Conservation (phyloP, 768 basidiomycete genomes). For the Naganishia onofrii region DNA sequence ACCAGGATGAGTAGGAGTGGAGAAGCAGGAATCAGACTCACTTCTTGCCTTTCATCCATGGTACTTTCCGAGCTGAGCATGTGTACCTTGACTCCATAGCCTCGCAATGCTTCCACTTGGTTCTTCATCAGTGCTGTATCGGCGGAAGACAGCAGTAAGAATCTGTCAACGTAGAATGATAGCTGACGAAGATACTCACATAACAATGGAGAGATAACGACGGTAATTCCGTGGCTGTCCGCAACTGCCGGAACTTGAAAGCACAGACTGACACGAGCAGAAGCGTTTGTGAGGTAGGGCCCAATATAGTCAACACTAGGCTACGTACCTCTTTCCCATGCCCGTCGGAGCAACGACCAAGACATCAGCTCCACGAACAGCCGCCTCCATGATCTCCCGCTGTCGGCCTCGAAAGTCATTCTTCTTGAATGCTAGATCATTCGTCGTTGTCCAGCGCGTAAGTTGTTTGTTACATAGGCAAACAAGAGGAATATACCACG, state of each 20-base stretch:
- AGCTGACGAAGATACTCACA: slow-evolving; percentile 30
- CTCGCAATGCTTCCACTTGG: slow-evolving; percentile 41
- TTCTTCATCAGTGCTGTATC: slow-evolving; percentile 47
- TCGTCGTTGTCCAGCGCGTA: background rate
- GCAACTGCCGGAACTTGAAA: slow-evolving; percentile 51
- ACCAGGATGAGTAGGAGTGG: background rate
- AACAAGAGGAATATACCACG: slow-evolving; percentile 4
- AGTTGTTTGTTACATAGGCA: background rate
- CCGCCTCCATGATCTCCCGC: slow-evolving; percentile 44
- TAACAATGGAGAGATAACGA: slow-evolving; percentile 50
- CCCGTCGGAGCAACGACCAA: slow-evolving; percentile 51
- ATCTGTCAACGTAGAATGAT: background rate
- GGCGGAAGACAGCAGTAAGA: background rate
- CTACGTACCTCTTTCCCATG: slow-evolving; percentile 48
- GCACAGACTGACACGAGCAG: slow-evolving; percentile 38
- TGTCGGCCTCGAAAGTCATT: slow-evolving; percentile 44
- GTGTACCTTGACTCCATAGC: slow-evolving; percentile 40
- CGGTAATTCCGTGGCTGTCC: slow-evolving; percentile 45
- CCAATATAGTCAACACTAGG: background rate
- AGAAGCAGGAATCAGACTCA: slow-evolving; percentile 18
- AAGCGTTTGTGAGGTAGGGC: background rate
- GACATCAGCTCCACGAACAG: slow-evolving; percentile 46
- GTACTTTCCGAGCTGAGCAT: slow-evolving; percentile 42
- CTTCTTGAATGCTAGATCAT: slow-evolving; percentile 43
- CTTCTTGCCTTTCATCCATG: slow-evolving; percentile 35